A percentile compares a stretch with the other conserved stretches of the same genome.
Evolutionary conservation across 768 basidiomycete genomes (phyloP).

Genomic region (Termitomyces sp.): DNA sequence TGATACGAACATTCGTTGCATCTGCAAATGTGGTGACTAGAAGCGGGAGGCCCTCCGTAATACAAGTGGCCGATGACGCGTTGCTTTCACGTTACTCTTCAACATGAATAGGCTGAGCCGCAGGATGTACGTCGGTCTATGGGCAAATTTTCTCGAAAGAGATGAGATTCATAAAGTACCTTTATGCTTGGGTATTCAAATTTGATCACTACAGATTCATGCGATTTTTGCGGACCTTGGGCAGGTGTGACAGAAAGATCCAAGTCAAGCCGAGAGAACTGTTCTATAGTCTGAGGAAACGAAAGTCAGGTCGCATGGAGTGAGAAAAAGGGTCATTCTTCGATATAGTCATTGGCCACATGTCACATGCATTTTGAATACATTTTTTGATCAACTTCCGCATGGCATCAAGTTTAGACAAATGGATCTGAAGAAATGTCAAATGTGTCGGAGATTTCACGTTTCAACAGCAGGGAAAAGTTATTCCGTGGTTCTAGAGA

Average conservation of each 20-base stretch:
- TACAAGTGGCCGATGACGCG: neutral
- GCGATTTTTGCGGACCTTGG: neutral
- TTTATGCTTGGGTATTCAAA: neutral
- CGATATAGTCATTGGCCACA: neutral
- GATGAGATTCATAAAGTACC: neutral
- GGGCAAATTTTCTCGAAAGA: neutral
- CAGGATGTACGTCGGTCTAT: neutral
- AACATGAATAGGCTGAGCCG: neutral
- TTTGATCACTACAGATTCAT: neutral
- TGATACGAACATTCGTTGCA: neutral
- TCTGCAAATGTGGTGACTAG: neutral
- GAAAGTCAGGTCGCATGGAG: neutral
- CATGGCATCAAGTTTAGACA: too few relatives aligned
- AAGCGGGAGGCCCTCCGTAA: neutral
- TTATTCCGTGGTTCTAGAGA: constrained; percentile 11
- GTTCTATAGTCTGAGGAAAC: neutral
- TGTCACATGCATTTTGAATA: neutral
- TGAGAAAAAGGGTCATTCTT: too few relatives aligned
- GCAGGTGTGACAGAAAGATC: neutral
- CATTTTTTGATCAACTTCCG: too few relatives aligned
- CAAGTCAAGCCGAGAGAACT: neutral
- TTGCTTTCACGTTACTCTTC: neutral
- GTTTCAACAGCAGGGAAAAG: constrained; percentile 21
- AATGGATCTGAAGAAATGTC: constrained; percentile 14
- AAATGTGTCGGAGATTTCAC: constrained; percentile 19